Evolutionary conservation across 371 early-diverging fungal genomes (phyloP), one percentile per base, ranked within the genome.

Genomic region (Rhizopus sp.): DNA sequence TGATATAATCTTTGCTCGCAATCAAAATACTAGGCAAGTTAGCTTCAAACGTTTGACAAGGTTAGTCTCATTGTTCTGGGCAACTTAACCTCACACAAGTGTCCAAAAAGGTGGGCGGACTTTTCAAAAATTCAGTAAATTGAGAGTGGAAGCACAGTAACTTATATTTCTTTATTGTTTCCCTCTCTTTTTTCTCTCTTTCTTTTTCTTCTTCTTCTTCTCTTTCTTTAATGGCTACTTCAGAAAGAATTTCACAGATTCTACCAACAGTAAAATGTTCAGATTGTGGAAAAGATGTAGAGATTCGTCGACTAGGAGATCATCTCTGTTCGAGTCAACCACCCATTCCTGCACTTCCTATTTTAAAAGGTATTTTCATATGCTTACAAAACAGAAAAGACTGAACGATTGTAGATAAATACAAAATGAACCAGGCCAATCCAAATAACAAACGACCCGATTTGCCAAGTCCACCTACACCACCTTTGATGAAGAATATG

Each of bases 251-350:
- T 29, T 84, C 85, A 9, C 84, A 87, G 62, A 63, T 87, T 34
- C 57, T 86, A 37, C 84, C 85, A 5, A 73, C 83, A 17, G 77
- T 86, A 17, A 82, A 75, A 54, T 87, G 87, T 62, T 79, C 82
- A 41, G 84, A 84, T 59, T 87, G 87, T 70, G 87, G 85, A 34
- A 61, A 75, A 54, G 80, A 80, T 55, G 80, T 87, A 31, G 78
- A 78, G 49, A 79, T 84, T 52, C 79, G 82, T 9, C 69, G 68
- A 50, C 62, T 87, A 40, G 80, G 81, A 39, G 82, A 82, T 42
- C 87, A 87, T 59, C 64, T 81, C 12, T 87, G 87, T 51, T 68
- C 80, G 7, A 78, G 73, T 48, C 77, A 77, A 50, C 85, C 85
- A 10, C 72, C 82, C 38, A 72, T 87, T 41, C 87, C 87, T 31